Evolutionary conservation across 106 monocot genomes (phyloP).

Genomic region (Dendrobium huoshanense): DNA sequence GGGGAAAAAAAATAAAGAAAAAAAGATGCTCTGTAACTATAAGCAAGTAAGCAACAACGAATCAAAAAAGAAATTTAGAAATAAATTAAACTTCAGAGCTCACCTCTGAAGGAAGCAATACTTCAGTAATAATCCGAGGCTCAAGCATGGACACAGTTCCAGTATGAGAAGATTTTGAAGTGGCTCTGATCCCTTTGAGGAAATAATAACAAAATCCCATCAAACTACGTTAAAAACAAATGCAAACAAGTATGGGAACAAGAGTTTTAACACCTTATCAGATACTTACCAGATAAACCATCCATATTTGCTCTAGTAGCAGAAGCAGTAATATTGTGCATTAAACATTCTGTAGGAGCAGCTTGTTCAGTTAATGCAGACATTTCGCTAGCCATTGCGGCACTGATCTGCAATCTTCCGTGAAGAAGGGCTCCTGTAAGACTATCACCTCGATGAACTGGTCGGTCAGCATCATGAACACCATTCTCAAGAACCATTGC

Average conservation of each 20-base stretch:
- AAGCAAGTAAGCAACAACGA: not conserved
- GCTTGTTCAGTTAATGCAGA: slow-evolving; percentile 35
- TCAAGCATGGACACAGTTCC: slow-evolving; percentile 31
- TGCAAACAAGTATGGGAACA: not conserved
- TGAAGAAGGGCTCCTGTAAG: slow-evolving; percentile 23
- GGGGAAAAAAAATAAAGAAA: not conserved
- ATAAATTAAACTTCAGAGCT: not conserved
- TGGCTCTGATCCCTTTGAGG: slow-evolving; percentile 23
- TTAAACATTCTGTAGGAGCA: slow-evolving; percentile 24
- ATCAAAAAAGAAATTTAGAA: slow-evolving; percentile 4
- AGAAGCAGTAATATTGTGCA: slow-evolving; percentile 23
- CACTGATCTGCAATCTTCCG: slow-evolving; percentile 34
- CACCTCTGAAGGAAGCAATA: slow-evolving; percentile 52
- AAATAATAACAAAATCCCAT: not conserved
- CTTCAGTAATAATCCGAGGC: slow-evolving; percentile 30
- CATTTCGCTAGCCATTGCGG: slow-evolving; percentile 36
- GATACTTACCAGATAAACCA: slow-evolving; percentile 22
- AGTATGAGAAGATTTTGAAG: slow-evolving; percentile 39
- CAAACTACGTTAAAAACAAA: not conserved
- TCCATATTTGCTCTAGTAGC: slow-evolving; percentile 26
- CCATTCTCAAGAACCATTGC: slow-evolving; percentile 41
- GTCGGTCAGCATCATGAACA: slow-evolving; percentile 40
- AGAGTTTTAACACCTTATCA: not conserved
- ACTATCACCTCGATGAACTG: slow-evolving; percentile 28
- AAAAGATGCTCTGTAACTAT: not conserved